phyloP scores from a whole-genome alignment of 1,284 basidiomycete species.

The Moesziomyces globuligerus region DNA sequence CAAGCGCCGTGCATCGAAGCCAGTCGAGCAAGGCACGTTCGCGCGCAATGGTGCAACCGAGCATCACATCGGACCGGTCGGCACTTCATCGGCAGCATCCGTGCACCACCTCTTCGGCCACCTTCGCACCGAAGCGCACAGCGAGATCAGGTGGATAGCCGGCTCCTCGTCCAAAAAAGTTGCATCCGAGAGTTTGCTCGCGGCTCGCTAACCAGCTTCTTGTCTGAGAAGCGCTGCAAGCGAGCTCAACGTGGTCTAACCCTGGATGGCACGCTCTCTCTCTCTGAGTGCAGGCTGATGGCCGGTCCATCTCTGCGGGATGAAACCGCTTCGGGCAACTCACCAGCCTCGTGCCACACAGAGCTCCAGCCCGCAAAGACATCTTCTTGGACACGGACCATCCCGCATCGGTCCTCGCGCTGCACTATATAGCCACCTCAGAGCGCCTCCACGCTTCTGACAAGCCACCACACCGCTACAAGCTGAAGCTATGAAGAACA shows the following conservation, averaged over 20 bases:
- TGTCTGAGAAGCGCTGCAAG: not conserved
- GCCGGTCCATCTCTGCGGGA: no score
- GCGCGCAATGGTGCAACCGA: not conserved
- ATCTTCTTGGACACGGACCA: not conserved
- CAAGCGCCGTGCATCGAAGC: not conserved
- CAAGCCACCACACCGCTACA: not conserved
- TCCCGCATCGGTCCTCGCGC: no score
- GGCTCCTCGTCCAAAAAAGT: not conserved
- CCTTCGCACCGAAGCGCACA: no score
- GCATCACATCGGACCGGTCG: not conserved
- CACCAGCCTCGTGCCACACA: no score
- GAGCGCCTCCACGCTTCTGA: no score
- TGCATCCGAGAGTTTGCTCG: not conserved
- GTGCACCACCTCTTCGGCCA: not conserved
- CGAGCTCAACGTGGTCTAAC: not conserved
- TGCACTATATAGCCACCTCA: no score
- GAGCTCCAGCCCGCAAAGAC: not conserved
- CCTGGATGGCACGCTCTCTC: not conserved
- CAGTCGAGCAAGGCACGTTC: not conserved
- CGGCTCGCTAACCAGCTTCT: not conserved
- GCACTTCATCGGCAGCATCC: no score
- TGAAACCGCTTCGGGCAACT: no score
- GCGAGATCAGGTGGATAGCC: not conserved
- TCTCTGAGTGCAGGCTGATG: no score
- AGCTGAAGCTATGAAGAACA: constrained; percentile 24